phyloP scores from a whole-genome alignment of 1,139 yeast genomes.

The Saccharomyces hybrid region DNA sequence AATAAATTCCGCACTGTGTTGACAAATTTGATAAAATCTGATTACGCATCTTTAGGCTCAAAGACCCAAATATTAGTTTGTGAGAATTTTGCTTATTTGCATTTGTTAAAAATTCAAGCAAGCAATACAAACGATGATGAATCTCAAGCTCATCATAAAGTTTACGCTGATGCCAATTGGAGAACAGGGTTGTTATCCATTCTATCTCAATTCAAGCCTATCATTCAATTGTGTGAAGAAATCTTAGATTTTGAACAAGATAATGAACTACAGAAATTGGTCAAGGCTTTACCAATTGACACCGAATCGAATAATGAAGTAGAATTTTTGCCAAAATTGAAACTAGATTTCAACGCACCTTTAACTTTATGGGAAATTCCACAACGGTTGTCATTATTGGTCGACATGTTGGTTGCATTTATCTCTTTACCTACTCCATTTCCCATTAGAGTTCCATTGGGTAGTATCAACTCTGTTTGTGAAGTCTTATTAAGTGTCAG shows the following conservation, averaged over 20 bases:
- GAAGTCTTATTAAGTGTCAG: slow-evolving; percentile 51
- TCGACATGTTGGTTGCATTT: slow-evolving; percentile 41
- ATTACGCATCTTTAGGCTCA: slow-evolving; percentile 35
- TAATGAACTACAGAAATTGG: slow-evolving; percentile 35
- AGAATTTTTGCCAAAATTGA: slow-evolving; percentile 40
- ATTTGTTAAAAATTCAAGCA: slow-evolving; percentile 49
- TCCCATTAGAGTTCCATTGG: slow-evolving; percentile 47
- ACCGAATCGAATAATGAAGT: slow-evolving; percentile 18
- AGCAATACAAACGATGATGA: slow-evolving; percentile 34
- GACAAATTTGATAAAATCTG: slow-evolving; percentile 32
- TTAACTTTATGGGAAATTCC: slow-evolving; percentile 44
- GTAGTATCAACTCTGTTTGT: slow-evolving; percentile 41
- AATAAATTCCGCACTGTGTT: slow-evolving; percentile 50
- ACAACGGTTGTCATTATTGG: slow-evolving; percentile 41
- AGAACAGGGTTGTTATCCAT: slow-evolving; percentile 35
- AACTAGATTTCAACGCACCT: slow-evolving; percentile 52
- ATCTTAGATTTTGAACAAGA: slow-evolving; percentile 53
- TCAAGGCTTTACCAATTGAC: slow-evolving; percentile 33
- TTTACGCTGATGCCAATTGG: slow-evolving; percentile 42
- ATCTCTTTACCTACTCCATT: slow-evolving; percentile 41
- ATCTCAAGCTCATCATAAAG: slow-evolving; percentile 28
- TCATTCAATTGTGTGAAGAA: slow-evolving; percentile 47
- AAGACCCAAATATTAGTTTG: slow-evolving; percentile 39
- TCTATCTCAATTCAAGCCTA: slow-evolving; percentile 45
- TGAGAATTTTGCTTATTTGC: slow-evolving; percentile 51